Percentiles rank a stretch among this genome's conserved stretches.
phyloP scores from a whole-genome alignment of 129 eudicot species.

The Solidago caesia region DNA sequence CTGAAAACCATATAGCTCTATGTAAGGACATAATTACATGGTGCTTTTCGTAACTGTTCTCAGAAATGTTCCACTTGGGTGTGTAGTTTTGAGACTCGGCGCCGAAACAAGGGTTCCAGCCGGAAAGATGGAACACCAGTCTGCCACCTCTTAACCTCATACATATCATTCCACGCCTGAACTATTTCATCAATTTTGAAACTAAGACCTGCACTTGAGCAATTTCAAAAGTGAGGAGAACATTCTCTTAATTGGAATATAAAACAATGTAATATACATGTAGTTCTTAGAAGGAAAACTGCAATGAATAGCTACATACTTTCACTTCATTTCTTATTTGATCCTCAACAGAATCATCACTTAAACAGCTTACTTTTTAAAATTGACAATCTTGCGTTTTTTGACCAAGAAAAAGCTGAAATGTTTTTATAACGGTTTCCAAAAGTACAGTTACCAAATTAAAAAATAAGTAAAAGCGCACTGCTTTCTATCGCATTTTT shows the following conservation, averaged over 20 bases:
- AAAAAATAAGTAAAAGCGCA: background rate
- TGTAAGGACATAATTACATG: constrained; percentile 26
- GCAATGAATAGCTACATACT: background rate
- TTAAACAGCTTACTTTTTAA: background rate
- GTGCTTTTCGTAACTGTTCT: constrained; percentile 20
- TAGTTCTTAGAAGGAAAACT: background rate
- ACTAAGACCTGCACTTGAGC: constrained; percentile 46
- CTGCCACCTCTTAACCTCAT: constrained; percentile 94
- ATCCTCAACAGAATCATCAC: background rate
- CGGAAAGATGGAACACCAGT: constrained; percentile 73
- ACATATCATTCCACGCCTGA: constrained; percentile 98
- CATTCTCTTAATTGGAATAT: background rate
- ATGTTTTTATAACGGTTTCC: background rate
- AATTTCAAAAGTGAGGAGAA: constrained; percentile 15
- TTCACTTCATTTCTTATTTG: constrained; percentile 8
- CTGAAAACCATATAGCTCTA: constrained; percentile 27
- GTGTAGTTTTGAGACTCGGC: constrained; percentile 78
- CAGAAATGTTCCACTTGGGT: constrained; percentile 55
- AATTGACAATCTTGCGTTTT: too few relatives aligned
- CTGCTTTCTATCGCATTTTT: background rate
- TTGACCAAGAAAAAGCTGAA: too few relatives aligned
- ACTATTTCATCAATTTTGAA: constrained; percentile 90
- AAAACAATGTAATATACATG: background rate
- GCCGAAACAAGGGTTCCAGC: constrained; percentile 76
- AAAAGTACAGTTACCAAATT: background rate